Base-by-base conservation (phyloP, 768 basidiomycete genomes). In the Amanita jacksonii region DNA sequence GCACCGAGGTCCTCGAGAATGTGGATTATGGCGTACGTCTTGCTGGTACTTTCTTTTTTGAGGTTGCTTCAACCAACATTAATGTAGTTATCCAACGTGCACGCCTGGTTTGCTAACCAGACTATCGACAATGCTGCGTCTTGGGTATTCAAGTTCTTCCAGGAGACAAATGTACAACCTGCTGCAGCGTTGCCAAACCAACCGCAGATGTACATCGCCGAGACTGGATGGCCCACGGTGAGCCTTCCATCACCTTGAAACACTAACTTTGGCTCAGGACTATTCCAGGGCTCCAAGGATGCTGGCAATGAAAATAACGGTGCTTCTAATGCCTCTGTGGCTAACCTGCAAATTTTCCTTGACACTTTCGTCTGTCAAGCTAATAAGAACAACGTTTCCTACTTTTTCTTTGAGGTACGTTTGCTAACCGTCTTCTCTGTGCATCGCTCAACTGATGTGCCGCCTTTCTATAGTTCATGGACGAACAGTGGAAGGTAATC, bases 351-450 rank as follows among this genome's bases (percentile, higher is more conserved):
- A 72, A 74, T 63, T 16, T 98, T 89, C 71, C 56, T 99, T 32
- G 73, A 98, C 55, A 77, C 73, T 0, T 99, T 89, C 52, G 80
- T 92, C n/a, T 99, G 94, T 56, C 72, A 79, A 56, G 86, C 92
- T 1, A 96, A 91, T 60, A 38, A 56, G 16, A 81, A 86, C 46
- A 72, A 72, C 15, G 81, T 88, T 8, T 68, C 77, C 8, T 94
- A 94, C 65, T 94, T 91, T 72, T 92, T 75, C 67, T 89, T 89
- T 43, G 86, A 85, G 73, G 77, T 77, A 36, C 34, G 67, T 62
- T 27, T 39, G 41, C 46, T 48, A 3, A 31, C 43, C 18, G 15
- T 39, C 19, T 12, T 16, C 15, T 41, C 34, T 18, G n/a, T 15
- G 22, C 13, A 27, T 41, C 38, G 18, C n/a, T 25, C 41, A 32